Conservation (phyloP, 2,329 filamentous ascomycete species). For the Hysterium pulicare region DNA sequence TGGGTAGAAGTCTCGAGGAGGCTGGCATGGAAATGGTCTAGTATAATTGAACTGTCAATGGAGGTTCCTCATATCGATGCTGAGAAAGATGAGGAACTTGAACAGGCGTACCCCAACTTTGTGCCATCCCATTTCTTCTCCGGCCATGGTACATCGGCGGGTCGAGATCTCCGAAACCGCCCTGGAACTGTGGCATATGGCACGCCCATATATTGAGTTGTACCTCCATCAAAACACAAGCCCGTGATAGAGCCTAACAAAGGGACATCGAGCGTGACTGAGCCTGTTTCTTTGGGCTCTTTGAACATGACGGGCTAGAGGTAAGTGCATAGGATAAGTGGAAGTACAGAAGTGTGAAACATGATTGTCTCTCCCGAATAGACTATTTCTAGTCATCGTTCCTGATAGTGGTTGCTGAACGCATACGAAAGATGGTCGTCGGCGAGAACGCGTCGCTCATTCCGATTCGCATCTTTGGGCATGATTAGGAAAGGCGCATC, state of each 20-base stretch:
- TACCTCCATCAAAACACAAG: not conserved
- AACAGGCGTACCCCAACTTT: not conserved
- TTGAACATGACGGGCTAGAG: not conserved
- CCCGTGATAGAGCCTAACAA: not conserved
- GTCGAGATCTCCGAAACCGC: not conserved
- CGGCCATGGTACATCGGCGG: not conserved
- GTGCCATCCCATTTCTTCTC: constrained; percentile 1
- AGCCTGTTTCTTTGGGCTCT: not conserved
- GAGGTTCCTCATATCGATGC: no score
- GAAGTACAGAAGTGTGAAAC: no score
- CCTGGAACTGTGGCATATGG: not conserved
- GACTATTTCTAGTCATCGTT: no score
- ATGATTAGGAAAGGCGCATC: no score
- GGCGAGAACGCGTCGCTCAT: no score
- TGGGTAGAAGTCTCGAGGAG: constrained; percentile 1
- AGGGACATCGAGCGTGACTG: not conserved
- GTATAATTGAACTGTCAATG: not conserved
- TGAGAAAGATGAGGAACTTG: not conserved
- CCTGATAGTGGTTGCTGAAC: no score
- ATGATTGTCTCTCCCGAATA: no score
- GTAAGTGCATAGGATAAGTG: no score
- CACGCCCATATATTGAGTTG: not conserved
- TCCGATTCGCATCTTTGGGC: no score
- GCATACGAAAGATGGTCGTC: no score
- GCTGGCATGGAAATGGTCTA: not conserved